phyloP scores from a whole-genome alignment of 768 basidiomycete genomes.

The Dacryopinax primogenitus region DNA sequence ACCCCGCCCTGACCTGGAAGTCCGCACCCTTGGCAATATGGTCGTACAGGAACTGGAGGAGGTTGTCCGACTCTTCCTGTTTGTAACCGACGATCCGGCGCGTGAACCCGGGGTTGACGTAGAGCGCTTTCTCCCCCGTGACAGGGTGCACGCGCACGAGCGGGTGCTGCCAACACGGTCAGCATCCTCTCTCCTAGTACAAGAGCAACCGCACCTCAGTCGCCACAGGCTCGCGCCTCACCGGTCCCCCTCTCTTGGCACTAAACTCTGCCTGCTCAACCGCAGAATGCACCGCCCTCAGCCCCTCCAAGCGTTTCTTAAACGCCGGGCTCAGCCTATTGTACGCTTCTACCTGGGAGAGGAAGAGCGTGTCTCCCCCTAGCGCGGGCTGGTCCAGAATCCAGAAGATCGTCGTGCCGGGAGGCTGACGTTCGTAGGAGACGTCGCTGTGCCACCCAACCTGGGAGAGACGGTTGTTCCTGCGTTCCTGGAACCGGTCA shows the following conservation, averaged over 20 bases:
- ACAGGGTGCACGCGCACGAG: conserved; percentile 47
- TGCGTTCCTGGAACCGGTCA: conserved; percentile 34
- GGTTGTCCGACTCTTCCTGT: conserved; percentile 41
- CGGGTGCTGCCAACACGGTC: conserved; percentile 31
- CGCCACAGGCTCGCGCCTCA: conserved; percentile 40
- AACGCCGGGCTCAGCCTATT: conserved; percentile 46
- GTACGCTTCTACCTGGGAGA: conserved; percentile 47
- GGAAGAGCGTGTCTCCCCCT: conserved; percentile 46
- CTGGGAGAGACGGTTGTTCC: conserved; percentile 34
- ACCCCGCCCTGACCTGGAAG: conserved; percentile 39
- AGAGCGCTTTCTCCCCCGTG: conserved; percentile 50
- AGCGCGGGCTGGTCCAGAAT: conserved; percentile 28
- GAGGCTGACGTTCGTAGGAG: conserved; percentile 46
- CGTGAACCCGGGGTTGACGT: conserved; percentile 46
- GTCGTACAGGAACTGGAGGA: conserved; percentile 41
- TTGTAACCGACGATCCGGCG: conserved; percentile 43
- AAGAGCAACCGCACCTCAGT: conserved; percentile 27
- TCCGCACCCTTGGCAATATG: conserved; percentile 37
- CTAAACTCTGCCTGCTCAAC: conserved; percentile 40
- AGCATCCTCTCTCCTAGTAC: conserved; percentile 4
- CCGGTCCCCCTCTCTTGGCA: conserved; percentile 33
- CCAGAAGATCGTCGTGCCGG: conserved; percentile 45
- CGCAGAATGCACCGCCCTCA: conserved; percentile 44
- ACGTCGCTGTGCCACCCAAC: conserved; percentile 45
- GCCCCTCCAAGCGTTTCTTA: conserved; percentile 44